Conservation (phyloP, 129 eudicot genomes). For the Heracleum sosnowskyi region DNA sequence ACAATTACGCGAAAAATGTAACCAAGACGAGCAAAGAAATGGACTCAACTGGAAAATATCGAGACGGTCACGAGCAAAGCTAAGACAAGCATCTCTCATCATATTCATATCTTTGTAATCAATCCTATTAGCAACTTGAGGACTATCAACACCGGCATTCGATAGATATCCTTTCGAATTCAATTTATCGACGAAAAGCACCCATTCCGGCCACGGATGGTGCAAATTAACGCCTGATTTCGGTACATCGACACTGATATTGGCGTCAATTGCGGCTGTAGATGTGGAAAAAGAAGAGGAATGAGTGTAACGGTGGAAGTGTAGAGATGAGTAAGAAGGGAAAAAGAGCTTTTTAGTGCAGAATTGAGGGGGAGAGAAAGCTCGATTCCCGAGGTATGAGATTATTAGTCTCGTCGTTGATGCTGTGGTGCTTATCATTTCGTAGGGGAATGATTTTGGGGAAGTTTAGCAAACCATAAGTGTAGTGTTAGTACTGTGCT, state of each 20-base stretch:
- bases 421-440: slow-evolving; percentile 19
- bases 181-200: slow-evolving; percentile 62
- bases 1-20: neutral
- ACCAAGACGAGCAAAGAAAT: neutral
- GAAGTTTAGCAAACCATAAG: neutral
- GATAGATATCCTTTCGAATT: slow-evolving; percentile 66
- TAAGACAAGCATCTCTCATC: slow-evolving; percentile 71
- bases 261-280: slow-evolving; percentile 22
- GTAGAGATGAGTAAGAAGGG: slow-evolving; percentile 29
- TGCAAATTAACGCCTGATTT: slow-evolving; percentile 10
- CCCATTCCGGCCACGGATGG: slow-evolving; percentile 98
- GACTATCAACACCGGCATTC: slow-evolving; percentile 13
- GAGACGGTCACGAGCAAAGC: slow-evolving; percentile 87
- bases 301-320: slow-evolving; percentile 36
- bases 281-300: slow-evolving; percentile 26
- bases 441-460: neutral
- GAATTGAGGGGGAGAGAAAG: slow-evolving; percentile 23
- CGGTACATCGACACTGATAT: neutral
- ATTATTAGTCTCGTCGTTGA: slow-evolving; percentile 17
- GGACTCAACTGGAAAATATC: slow-evolving; percentile 54
- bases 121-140: slow-evolving; percentile 19
- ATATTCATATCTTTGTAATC: slow-evolving; percentile 45
- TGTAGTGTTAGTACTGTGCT: no score
- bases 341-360: slow-evolving; percentile 10
- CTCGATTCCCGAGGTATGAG: slow-evolving; percentile 30